These are phyloP conservation scores for Neurospora sp. DNA, from an alignment of 495 filamentous ascomycete species.

Conservation along the genomic window DNA sequence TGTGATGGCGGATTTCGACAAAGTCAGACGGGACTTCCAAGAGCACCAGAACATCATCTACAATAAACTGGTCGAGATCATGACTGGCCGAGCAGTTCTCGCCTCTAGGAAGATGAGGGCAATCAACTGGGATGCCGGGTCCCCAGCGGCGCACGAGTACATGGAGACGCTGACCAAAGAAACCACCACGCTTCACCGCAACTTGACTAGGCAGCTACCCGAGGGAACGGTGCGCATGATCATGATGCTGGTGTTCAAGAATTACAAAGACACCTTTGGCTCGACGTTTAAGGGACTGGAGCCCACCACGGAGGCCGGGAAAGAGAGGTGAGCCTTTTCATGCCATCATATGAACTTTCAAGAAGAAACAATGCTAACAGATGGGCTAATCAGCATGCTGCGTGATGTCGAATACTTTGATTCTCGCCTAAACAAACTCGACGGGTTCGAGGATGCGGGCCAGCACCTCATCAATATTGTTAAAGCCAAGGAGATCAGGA, in stretches of 20 bases:
- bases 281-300: slow-evolving; percentile 60
- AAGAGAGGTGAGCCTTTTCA: slow-evolving; percentile 52
- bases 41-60: slow-evolving; percentile 92
- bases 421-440: slow-evolving; percentile 61
- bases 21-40: slow-evolving; percentile 75
- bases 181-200: slow-evolving; percentile 77
- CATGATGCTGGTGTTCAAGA: slow-evolving; percentile 81
- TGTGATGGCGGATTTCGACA: slow-evolving; percentile 85
- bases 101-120: slow-evolving; percentile 69
- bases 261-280: slow-evolving; percentile 75
- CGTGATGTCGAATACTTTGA: slow-evolving; percentile 73
- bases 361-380: slow-evolving; percentile 8
- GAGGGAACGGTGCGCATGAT: slow-evolving; percentile 73
- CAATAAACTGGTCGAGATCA: slow-evolving; percentile 93
- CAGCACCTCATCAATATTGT: slow-evolving; percentile 59
- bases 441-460: slow-evolving; percentile 66
- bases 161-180: slow-evolving; percentile 91
- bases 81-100: slow-evolving; percentile 64
- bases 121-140: slow-evolving; percentile 56
- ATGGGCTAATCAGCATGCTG: slow-evolving; percentile 51
- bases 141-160: slow-evolving; percentile 48
- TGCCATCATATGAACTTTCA: not conserved
- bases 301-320: slow-evolving; percentile 56
- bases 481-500: slow-evolving; percentile 44
- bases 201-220: slow-evolving; percentile 74